Evolutionary conservation across 495 filamentous ascomycete genomes (phyloP), one percentile per base, ranked within the genome.

Genomic region (Talaromyces stipitatus): DNA sequence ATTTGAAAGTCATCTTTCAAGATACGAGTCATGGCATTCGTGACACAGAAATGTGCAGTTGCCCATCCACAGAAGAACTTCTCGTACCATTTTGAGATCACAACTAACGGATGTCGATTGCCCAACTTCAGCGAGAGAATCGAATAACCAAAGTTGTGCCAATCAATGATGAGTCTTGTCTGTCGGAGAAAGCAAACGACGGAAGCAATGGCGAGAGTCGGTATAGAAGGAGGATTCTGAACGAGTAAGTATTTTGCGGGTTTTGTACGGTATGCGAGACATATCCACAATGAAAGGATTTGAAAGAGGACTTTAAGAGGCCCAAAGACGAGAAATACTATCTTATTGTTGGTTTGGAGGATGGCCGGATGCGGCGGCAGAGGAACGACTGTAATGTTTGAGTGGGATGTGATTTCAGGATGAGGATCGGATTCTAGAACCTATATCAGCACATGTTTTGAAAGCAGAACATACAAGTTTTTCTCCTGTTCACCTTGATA

Each of bases 121-220:
- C 79, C 69, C 36, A 85, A 65, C 73, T 89, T 82, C 65, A 89
- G 62, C 62, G 88, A 84, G 4, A 99, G 84, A 57, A 97, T 92
- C n/a, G 88, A 92, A 78, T 90, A 96, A 59, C 94, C 92, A 70
- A 96, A 96, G 69, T 99, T 99, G 75, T 99, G 94, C 94, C 94
- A 99, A 72, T 99, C 94, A 56, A 97, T 90, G 32, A 97, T 78
- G 2, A 97, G 82, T 56, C 79, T 80, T 23, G 88, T 92, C 58
- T 89, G 85, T 38, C 95, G 88, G 54, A 95, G 72, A 64, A 82
- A 83, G 65, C 88, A 91, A 50, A 88, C 74, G 9, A 91, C 54
- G 11, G 83, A 75, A 2, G 91, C 85, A 48, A 97, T 74, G 24
- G 83, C 78, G 4, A 99, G 78, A 1, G 90, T 94, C 4, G 94